Evolutionary conservation across 768 basidiomycete genomes (phyloP), one percentile per base, ranked within the genome.

Genomic region (Roridomyces roridus): DNA sequence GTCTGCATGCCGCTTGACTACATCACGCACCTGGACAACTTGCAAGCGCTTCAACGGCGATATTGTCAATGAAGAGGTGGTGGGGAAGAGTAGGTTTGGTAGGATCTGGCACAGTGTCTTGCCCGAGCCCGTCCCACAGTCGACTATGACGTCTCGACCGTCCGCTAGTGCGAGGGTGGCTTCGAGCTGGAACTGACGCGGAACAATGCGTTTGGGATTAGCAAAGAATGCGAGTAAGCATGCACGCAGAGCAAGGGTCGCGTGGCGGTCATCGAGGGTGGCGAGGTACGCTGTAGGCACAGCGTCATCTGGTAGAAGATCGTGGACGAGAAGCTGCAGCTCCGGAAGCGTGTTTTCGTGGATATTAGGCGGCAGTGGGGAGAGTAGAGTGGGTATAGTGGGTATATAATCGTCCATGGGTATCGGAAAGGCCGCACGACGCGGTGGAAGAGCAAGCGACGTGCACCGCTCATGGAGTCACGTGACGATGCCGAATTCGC

Each of bases 21-120:
- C 17, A 18, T 15, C 63, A 31, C 57, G 14, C 59, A 41, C 59
- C 28, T 64, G 63, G 2, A 46, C 41, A 0, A 50, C 36, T 18
- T 64, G 63, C 10, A 64, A 41, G 31, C 56, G 40, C 29, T 64
- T 61, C 18, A 64, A 28, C 0, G 59, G 63, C 28, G 46, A 57
- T 4, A 64, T 48, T 2, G 60, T 44, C 1, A 64, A 50, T 9
- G 57, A 57, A 0, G 52, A 48, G 9, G 49, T 51, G 8, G 17
- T 14, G 8, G 63, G 63, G 29, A 48, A 35, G 6, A 72, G 57
- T 2, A 72, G 60, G 24, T 67, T 57, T 18, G 44, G 64, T 3
- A 74, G 53, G 11, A 66, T 67, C 12, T 67, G 68, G 3, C 65
- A 63, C 2, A 74, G 47, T 9, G 69, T 72, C 56, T 74, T 73